phyloP scores from a whole-genome alignment of 2,329 filamentous ascomycete genomes.

The Ceratocystis ficicola region DNA sequence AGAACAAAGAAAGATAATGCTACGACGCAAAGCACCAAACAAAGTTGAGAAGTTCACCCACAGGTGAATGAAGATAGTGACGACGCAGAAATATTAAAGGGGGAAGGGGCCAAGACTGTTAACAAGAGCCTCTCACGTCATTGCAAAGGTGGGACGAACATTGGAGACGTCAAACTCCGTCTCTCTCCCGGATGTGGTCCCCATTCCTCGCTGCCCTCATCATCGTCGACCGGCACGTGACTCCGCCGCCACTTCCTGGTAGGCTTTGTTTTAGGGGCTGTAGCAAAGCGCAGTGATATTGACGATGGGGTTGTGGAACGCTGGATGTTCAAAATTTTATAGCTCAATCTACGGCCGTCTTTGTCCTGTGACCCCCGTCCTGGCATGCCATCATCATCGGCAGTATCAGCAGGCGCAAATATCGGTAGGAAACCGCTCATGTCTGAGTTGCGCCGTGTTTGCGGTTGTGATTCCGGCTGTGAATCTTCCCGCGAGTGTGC shows the following conservation, averaged over 20 bases:
- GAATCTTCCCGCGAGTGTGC: neutral
- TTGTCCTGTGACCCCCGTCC: constrained; percentile 1
- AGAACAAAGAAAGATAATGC: neutral
- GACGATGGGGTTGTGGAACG: constrained; percentile 19
- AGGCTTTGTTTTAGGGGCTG: constrained; percentile 15
- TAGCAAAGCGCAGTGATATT: constrained; percentile 19
- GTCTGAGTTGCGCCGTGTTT: constrained; percentile 11
- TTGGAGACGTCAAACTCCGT: constrained; percentile 13
- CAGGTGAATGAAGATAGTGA: neutral
- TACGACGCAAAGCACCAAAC: neutral
- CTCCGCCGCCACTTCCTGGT: constrained; percentile 8
- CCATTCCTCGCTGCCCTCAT: constrained; percentile 16
- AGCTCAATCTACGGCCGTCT: constrained; percentile 19
- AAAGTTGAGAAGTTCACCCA: neutral
- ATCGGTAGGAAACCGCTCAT: constrained; percentile 18
- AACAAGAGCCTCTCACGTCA: neutral
- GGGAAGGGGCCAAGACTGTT: neutral
- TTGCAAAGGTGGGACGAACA: constrained; percentile 1
- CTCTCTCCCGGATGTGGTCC: constrained; percentile 18
- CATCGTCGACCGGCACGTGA: neutral
- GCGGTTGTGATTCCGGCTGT: neutral
- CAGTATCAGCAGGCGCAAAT: constrained; percentile 17
- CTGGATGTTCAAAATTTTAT: constrained; percentile 20
- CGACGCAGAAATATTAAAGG: neutral
- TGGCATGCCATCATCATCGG: constrained; percentile 8